Base-by-base conservation (phyloP, 2,329 filamentous ascomycete genomes). In the Penicillium italicum region DNA sequence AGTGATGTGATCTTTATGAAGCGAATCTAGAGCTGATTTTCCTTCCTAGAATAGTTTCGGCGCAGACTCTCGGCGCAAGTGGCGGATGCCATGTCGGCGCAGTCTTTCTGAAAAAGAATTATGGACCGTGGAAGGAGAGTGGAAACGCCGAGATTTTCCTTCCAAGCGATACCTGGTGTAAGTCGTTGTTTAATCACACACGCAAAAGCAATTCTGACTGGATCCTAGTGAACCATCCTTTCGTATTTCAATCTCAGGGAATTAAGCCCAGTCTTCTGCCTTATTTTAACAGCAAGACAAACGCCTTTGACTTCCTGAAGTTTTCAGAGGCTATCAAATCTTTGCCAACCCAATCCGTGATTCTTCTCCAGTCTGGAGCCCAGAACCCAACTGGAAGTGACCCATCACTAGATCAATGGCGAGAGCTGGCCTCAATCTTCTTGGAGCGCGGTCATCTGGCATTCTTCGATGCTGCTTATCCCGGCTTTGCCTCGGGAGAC, bases 311-410 rank as follows among this genome's bases (percentile, higher is more conserved):
- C 18, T 61, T 59, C 20, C 36, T 3, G 12, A 18, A 2, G 12
- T 61, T 59, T 34, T 30, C 50, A 20, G 40, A 37, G 1, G 41
- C 53, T 14, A 24, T 61, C 14, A 46, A 22, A 28, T 31, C 40
- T 0, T 28, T 61, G 9, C 59, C 59, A 31, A 40, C 53, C 47
- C 56, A 59, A 22, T 61, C 59, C 16, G 59, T 61, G 4, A 14
- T 61, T 22, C 59, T 61, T 26, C 28, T 61, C 6, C 59, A 61
- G 18, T 57, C 59, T 1, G 43, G 43, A 20, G 59, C 59, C 10
- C 59, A 61, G n/a, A 61, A 61, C 12, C 59, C 59, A 24, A 61
- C 59, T 22, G 59, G 59, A 31, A 43, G 53, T 38, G 59, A 61
- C 31, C 59, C 59, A 5, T 47, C 59, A 3, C 50, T n/a, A 8